These are phyloP conservation scores for Onygenales sp. DNA, from an alignment of 2,329 filamentous ascomycete species.

Conservation along the genomic window DNA sequence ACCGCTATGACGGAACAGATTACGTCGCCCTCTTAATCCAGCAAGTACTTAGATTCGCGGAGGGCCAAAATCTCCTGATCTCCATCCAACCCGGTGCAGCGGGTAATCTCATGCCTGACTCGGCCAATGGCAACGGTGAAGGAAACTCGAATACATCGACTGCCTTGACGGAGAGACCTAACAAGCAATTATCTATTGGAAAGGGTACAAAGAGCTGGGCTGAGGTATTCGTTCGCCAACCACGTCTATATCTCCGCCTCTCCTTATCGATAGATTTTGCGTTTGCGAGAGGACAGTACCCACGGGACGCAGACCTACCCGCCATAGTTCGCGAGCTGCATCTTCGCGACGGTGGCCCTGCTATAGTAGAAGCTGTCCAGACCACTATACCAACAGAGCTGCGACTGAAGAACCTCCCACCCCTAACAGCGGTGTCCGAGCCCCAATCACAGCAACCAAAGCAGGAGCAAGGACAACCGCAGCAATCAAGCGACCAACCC, in stretches of 20 bases:
- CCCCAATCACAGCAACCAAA: not conserved
- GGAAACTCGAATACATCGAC: not conserved
- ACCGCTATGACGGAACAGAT: conserved; percentile 39
- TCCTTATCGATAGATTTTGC: conserved; percentile 9
- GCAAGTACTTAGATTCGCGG: conserved; percentile 3
- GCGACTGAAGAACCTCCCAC: not conserved
- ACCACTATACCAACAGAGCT: not conserved
- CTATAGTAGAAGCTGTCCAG: not conserved
- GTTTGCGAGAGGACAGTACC: conserved; percentile 5
- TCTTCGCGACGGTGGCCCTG: not conserved
- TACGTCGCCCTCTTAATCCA: conserved; percentile 22
- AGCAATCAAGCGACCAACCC: not conserved
- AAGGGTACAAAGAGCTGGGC: conserved; percentile 7
- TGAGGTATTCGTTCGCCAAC: conserved; percentile 7
- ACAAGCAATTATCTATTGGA: not conserved
- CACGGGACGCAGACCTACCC: conserved; percentile 8
- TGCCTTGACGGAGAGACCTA: not conserved
- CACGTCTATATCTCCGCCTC: conserved; percentile 7
- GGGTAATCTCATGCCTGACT: not conserved
- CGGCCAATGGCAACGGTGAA: not conserved
- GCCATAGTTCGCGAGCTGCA: conserved; percentile 6
- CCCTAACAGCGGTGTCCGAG: not conserved
- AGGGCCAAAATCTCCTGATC: not conserved
- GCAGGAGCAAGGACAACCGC: not conserved
- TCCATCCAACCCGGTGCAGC: not conserved